Evolutionary conservation across 257 asterid species (phyloP).

Genomic region (Solanum sitiens): DNA sequence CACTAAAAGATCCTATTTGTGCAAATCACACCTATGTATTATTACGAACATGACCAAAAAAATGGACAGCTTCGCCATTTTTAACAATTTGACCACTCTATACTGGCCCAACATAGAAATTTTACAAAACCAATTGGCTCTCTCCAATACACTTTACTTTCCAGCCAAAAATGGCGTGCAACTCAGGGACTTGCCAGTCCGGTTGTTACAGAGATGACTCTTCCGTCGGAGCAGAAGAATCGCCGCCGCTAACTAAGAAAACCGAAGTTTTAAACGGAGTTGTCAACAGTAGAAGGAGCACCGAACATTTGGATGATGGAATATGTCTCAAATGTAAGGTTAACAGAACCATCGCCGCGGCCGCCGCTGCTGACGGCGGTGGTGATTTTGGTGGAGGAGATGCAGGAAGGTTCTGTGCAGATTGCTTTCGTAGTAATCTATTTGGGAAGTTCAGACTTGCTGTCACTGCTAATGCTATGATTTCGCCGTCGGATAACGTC

Average conservation of each 20-base stretch:
- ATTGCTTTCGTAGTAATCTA: slow-evolving; percentile 68
- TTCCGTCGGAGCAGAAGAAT: not conserved
- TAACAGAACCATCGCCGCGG: slow-evolving; percentile 33
- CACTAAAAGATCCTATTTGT: not conserved
- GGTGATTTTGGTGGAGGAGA: slow-evolving; percentile 32
- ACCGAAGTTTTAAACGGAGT: not conserved
- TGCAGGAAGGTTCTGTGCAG: slow-evolving; percentile 46
- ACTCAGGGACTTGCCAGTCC: slow-evolving; percentile 56
- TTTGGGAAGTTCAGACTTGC: slow-evolving; percentile 79
- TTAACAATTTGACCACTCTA: not conserved
- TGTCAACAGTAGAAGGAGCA: slow-evolving; percentile 10
- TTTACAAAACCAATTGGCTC: not conserved
- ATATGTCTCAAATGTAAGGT: slow-evolving; percentile 69
- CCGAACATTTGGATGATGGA: not conserved
- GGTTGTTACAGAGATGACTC: slow-evolving; percentile 53
- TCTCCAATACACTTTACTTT: not conserved
- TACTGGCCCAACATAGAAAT: not conserved
- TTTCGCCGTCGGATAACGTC: slow-evolving; percentile 71
- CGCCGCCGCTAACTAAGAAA: not conserved
- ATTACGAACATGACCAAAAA: not conserved
- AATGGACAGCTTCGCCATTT: not conserved
- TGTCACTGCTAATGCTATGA: slow-evolving; percentile 73
- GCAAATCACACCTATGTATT: not conserved
- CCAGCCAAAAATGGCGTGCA: slow-evolving; percentile 50
- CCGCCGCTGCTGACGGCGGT: slow-evolving; percentile 22